phyloP scores from a whole-genome alignment of 345 rosid species.

The Brassica rapa region DNA sequence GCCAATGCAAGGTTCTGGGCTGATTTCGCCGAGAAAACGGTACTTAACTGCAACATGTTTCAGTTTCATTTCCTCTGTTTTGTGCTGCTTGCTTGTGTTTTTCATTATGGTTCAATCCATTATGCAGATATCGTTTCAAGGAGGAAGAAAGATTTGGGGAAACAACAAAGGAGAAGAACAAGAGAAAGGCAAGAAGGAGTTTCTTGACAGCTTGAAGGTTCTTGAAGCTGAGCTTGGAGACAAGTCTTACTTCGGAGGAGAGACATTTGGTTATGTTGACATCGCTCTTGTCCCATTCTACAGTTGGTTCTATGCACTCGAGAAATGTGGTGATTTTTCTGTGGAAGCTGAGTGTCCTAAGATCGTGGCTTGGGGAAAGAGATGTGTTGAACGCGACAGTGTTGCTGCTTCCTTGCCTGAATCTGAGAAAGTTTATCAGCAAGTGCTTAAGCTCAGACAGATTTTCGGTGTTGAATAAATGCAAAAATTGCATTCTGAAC shows the following conservation, averaged over 20 bases:
- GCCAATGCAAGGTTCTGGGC: constrained; percentile 46
- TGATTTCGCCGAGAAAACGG: constrained; percentile 45
- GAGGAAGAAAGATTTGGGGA: constrained; percentile 39
- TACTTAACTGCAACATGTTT: not conserved
- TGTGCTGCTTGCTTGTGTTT: not conserved
- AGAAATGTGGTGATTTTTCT: constrained; percentile 38
- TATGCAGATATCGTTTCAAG: constrained; percentile 37
- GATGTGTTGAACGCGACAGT: constrained; percentile 35
- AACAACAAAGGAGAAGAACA: constrained; percentile 33
- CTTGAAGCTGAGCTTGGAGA: constrained; percentile 45
- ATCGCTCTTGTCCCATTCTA: constrained; percentile 41
- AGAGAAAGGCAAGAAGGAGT: constrained; percentile 40
- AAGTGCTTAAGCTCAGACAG: constrained; percentile 40
- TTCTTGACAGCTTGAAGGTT: constrained; percentile 35
- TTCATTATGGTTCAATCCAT: not conserved
- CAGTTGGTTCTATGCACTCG: constrained; percentile 41
- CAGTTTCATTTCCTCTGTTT: constrained; percentile 9
- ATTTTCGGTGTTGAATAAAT: constrained; percentile 33
- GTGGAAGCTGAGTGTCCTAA: constrained; percentile 41
- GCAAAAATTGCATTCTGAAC: not conserved
- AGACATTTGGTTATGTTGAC: constrained; percentile 39
- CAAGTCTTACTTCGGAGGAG: constrained; percentile 39
- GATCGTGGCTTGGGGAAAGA: constrained; percentile 41
- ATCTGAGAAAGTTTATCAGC: constrained; percentile 37
- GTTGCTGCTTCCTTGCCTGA: constrained; percentile 41